Percentiles rank a stretch among this genome's conserved stretches.
These are phyloP conservation scores for Elaeis oleifera DNA, from an alignment of 202 grass and related monocot genomes.

Conservation along the genomic window DNA sequence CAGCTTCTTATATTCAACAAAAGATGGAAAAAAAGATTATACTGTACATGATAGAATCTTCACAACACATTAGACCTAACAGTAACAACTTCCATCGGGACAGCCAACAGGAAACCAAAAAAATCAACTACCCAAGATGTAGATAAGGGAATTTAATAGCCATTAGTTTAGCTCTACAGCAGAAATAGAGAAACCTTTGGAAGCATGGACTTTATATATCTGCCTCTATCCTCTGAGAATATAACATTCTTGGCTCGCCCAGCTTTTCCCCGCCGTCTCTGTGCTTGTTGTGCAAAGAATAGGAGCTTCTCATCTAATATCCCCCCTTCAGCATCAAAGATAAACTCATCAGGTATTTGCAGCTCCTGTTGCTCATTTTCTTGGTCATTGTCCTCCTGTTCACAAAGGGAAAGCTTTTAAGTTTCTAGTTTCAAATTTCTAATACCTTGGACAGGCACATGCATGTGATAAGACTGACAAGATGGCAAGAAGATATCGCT, in stretches of 20 bases:
- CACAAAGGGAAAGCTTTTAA: neutral
- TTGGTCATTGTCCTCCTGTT: slow-evolving; percentile 61
- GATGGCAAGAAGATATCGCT: neutral
- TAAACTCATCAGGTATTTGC: slow-evolving; percentile 93
- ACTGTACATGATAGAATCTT: too few relatives aligned
- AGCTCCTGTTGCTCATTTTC: slow-evolving; percentile 91
- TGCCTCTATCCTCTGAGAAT: slow-evolving; percentile 93
- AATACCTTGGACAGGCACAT: neutral
- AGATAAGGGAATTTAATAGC: slow-evolving; percentile 6
- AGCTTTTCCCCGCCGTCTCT: slow-evolving; percentile 83
- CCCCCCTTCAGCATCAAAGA: slow-evolving; percentile 97
- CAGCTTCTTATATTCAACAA: too few relatives aligned
- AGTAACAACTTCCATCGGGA: too few relatives aligned
- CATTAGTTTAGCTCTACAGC: neutral
- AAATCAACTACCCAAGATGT: neutral
- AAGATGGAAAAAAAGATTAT: too few relatives aligned
- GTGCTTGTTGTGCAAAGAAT: slow-evolving; percentile 98
- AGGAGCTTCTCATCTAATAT: slow-evolving; percentile 90
- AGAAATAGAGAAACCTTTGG: slow-evolving; percentile 58
- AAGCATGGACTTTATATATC: slow-evolving; percentile 95
- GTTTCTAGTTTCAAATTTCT: neutral
- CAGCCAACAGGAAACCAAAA: neutral
- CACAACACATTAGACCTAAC: too few relatives aligned
- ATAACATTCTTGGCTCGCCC: slow-evolving; percentile 97
- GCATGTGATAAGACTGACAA: neutral